Evolutionary conservation across 768 basidiomycete species (phyloP), one percentile per base, ranked within the genome.

Genomic region (Termitomyces sp.): DNA sequence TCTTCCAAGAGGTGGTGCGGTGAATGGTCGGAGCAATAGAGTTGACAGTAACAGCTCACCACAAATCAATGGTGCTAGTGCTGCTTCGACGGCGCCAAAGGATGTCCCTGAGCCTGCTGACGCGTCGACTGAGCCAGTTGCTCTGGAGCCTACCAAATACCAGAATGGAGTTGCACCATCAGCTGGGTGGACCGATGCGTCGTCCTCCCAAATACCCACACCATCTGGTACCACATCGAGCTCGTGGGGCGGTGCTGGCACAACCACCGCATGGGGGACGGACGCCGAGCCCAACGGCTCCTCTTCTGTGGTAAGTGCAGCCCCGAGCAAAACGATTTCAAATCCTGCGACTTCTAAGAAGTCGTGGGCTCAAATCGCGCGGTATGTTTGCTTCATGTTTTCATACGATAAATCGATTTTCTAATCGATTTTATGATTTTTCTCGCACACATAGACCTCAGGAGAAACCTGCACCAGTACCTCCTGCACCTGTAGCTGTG

Each of bases 321-420:
- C 72, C n/a, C 54, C 69, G 19, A 66, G 59, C 61, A 78, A 71
- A 61, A 69, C 64, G 55, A 62, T 70, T 40, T 66, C 72, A 14
- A 88, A 84, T 11, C 87, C 89, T 43, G 83, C 86, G 30, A 87
- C 81, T 12, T 84, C 87, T 8, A 90, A 91, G 73, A 70, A 89
- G 58, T 91, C 91, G 37, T 93, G 90, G 90, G 91, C 91, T 8
- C 87, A 93, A 64, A 78, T 93, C 67, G 90, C 91, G 60, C 78
- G 85, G 89, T 87, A 65, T 7, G 79, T 72, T 55, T 30, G 50
- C 33, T 45, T 59, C 41, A 41, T 57, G 26, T 28, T 31, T 57
- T 31, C 26, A 45, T 55, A 62, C 23, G 53, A 35, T 49, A 5
- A 37, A 37, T 37, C 31, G 35, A 37, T 15, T 37, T 35, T 37